Conservation (phyloP, 495 filamentous ascomycete species). For the Xylaria sp. region DNA sequence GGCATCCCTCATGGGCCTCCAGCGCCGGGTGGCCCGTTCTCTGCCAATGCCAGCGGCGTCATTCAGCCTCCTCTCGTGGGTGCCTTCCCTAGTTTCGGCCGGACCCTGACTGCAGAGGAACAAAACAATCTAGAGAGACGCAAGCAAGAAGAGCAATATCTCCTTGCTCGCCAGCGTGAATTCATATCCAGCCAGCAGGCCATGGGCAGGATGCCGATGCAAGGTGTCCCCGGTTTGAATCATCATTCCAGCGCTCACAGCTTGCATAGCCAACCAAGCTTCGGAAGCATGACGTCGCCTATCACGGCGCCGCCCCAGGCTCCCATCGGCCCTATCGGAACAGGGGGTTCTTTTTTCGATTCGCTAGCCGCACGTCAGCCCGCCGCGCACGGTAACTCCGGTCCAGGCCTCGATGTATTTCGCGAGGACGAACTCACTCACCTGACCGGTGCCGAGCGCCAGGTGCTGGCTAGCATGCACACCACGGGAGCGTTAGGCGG, state of each 20-base stretch:
- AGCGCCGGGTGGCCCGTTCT: conserved; percentile 55
- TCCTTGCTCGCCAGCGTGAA: conserved; percentile 94
- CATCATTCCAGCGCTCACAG: conserved; percentile 95
- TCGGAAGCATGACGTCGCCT: conserved; percentile 89
- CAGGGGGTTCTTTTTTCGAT: conserved; percentile 72
- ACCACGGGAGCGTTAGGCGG: conserved; percentile 36
- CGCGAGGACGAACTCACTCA: conserved; percentile 52
- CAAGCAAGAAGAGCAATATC: conserved; percentile 97
- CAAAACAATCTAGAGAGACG: conserved; percentile 95
- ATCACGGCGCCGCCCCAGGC: conserved; percentile 76
- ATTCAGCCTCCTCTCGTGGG: conserved; percentile 94
- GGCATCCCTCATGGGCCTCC: conserved; percentile 87
- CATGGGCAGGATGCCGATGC: conserved; percentile 59
- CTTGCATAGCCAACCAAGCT: conserved; percentile 93
- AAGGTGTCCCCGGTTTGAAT: conserved; percentile 76
- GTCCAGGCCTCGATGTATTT: conserved; percentile 53
- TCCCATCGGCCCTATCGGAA: conserved; percentile 65
- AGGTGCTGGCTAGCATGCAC: conserved; percentile 44
- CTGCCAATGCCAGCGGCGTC: conserved; percentile 58
- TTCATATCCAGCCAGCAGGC: conserved; percentile 87
- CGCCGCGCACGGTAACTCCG: conserved; percentile 41
- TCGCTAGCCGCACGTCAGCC: conserved; percentile 47
- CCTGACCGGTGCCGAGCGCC: conserved; percentile 43
- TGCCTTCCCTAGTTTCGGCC: conserved; percentile 96
- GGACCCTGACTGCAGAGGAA: conserved; percentile 94